Evolutionary conservation across 129 eudicot genomes (phyloP), one percentile per base, ranked within the genome.

Genomic region (Dittrichia graveolens): DNA sequence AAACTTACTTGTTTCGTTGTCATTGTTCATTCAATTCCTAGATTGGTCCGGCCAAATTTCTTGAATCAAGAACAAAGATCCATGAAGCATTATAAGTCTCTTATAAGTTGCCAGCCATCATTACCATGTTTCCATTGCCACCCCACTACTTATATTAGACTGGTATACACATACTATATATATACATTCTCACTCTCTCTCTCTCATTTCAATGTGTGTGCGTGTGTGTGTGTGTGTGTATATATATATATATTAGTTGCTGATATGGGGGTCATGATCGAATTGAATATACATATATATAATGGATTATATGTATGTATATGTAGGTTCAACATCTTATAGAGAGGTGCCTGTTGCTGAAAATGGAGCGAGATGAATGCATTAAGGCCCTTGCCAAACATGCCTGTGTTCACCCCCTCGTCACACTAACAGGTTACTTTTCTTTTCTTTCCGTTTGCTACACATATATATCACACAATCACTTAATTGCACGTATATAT

Each of bases 101-200:
- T 65, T 31, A 24, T 24, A 24, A 72, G 75, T 57, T 47, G 83
- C 59, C 74, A 65, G 13, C 81, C 83, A 57, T 45, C 75, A 47
- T 78, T 76, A 40, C 97, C 95, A 62, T 91, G 97, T 60, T 83
- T 91, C 76, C 88, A 87, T 77, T 85, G 97, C 79, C 92, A 91
- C 66, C 97, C 97, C 6, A 87, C 75, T 47, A 79, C 82, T 72
- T 91, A 91, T 72, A 91, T 91, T 50, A 82, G 97, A 74, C 78
- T 91, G 88, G 97, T 90, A 78, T 16, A n/a, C 47, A 31, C 24
- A 59, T 60, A 56, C 8, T 11, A 37, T 59, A 5, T 39, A 39
- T 53, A 70, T 13, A 47, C 12, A 60, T 47, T n/a, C 14, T 34
- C 59, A 39, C 35, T 11, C 0, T 34, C 5, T 31, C 31, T 24